phyloP scores from a whole-genome alignment of 2,329 filamentous ascomycete species.

The Bipolaris zeicola region DNA sequence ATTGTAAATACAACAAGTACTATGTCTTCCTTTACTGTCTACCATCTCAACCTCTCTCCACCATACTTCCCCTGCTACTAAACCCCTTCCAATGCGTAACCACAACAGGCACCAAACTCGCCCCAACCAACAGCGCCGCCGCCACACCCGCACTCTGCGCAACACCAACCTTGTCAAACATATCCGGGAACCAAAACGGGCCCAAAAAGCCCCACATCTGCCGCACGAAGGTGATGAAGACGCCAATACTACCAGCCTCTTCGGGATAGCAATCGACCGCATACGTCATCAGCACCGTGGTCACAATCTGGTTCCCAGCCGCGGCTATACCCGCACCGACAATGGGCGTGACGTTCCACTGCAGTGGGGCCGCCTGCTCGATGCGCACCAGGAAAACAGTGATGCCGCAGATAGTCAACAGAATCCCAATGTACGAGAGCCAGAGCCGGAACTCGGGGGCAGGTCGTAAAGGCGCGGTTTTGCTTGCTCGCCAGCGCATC shows the following conservation, averaged over 20 bases:
- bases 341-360: constrained; percentile 64
- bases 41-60: constrained; percentile 18
- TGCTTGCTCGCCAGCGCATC: constrained; percentile 53
- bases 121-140: constrained; percentile 39
- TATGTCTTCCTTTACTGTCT: neutral
- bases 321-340: constrained; percentile 58
- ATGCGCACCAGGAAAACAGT: constrained; percentile 61
- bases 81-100: constrained; percentile 36
- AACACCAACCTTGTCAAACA: constrained; percentile 47
- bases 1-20: neutral
- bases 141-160: constrained; percentile 47
- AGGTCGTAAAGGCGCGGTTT: constrained; percentile 44
- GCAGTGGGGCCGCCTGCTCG: constrained; percentile 49
- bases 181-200: constrained; percentile 50
- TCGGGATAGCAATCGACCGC: constrained; percentile 63
- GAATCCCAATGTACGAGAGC: constrained; percentile 61
- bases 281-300: constrained; percentile 65
- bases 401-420: constrained; percentile 58
- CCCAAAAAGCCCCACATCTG: constrained; percentile 54
- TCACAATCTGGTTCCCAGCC: constrained; percentile 65
- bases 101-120: constrained; percentile 30
- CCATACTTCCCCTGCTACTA: constrained; percentile 27
- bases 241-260: constrained; percentile 60
- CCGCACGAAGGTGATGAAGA: constrained; percentile 63
- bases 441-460: constrained; percentile 64